These are phyloP conservation scores for Spizellomyces sp. DNA, from an alignment of 192 early-diverging fungal genomes.

Conservation along the genomic window DNA sequence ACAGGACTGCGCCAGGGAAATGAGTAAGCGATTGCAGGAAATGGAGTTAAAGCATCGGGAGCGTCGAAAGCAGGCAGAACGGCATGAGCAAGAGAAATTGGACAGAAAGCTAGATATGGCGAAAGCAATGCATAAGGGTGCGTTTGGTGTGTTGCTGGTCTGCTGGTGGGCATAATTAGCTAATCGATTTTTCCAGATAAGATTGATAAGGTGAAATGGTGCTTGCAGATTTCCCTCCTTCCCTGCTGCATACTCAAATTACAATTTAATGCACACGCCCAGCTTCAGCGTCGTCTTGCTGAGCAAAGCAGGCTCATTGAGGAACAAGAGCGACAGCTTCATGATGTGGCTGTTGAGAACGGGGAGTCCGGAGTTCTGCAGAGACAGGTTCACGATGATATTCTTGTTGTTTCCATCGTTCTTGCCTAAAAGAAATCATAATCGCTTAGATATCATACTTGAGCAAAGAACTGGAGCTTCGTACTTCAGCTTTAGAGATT, in stretches of 20 bases:
- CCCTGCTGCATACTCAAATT: too few relatives aligned
- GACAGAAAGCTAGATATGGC: conserved; percentile 30
- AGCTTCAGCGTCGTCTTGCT: background rate
- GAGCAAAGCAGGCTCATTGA: background rate
- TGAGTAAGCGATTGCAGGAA: conserved; percentile 8
- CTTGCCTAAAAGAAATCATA: too few relatives aligned
- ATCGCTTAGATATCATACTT: background rate
- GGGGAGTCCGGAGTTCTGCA: too few relatives aligned
- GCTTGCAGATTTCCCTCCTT: too few relatives aligned
- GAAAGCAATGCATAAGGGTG: background rate
- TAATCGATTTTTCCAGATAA: background rate
- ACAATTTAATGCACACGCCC: background rate
- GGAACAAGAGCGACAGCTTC: too few relatives aligned
- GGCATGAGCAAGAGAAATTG: conserved; percentile 1
- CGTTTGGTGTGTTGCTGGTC: background rate
- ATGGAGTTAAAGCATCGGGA: conserved; percentile 12
- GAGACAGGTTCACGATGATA: too few relatives aligned
- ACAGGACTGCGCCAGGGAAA: conserved; percentile 15
- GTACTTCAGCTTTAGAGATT: background rate
- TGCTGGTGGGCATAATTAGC: background rate
- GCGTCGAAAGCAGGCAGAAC: background rate
- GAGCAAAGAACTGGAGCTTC: background rate
- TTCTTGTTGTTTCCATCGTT: too few relatives aligned
- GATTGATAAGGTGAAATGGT: too few relatives aligned
- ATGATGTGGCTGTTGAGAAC: too few relatives aligned